phyloP scores from a whole-genome alignment of 345 rosid genomes.

The Brassica napus region Da-Ae NC_063447.1:5838001-5838500 shows the following conservation, averaged over 20 bases:
- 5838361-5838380: slow-evolving; percentile 95
- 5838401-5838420: neutral
- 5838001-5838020: slow-evolving; percentile 9
- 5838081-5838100: slow-evolving; percentile 11
- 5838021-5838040: slow-evolving; percentile 13
- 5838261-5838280: slow-evolving; percentile 11
- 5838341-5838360: slow-evolving; percentile 90
- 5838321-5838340: slow-evolving; percentile 94
- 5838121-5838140: neutral
- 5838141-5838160: slow-evolving; percentile 1
- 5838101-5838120: neutral
- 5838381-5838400: neutral
- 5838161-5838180: slow-evolving; percentile 15
- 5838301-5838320: slow-evolving; percentile 96
- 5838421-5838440: neutral
- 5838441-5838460: slow-evolving; percentile 17
- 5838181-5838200: slow-evolving; percentile 2
- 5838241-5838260: neutral
- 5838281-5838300: neutral
- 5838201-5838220: slow-evolving; percentile 17
- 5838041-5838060: slow-evolving; percentile 28
- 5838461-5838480: slow-evolving; percentile 20
- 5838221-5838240: slow-evolving; percentile 27
- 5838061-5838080: slow-evolving; percentile 26
- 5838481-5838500: slow-evolving; percentile 25